These are phyloP conservation scores for Hymenoscyphus albidus DNA, from an alignment of 2,329 filamentous ascomycete genomes.

Conservation along the genomic window DNA sequence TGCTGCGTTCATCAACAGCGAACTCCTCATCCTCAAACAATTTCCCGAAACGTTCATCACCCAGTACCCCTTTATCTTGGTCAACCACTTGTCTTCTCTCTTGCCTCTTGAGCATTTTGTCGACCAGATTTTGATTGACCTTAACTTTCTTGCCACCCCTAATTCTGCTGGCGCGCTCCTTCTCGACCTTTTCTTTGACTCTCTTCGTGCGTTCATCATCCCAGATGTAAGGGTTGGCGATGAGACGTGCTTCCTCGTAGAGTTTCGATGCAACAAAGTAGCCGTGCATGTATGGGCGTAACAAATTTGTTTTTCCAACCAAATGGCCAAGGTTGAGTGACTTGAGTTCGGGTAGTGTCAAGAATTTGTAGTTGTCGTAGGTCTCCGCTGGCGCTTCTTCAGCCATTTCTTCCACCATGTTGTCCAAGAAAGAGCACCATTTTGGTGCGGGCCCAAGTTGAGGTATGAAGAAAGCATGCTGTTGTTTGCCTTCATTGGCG, in stretches of 20 bases:
- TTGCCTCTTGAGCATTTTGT: constrained; percentile 66
- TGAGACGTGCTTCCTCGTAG: constrained; percentile 90
- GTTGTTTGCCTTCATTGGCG: constrained; percentile 92
- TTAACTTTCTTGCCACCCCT: constrained; percentile 95
- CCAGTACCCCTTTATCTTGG: constrained; percentile 63
- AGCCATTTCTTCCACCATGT: constrained; percentile 97
- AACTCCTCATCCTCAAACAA: constrained; percentile 94
- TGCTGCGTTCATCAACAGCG: constrained; percentile 80
- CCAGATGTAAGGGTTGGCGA: constrained; percentile 90
- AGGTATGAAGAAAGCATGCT: constrained; percentile 92
- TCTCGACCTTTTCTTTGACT: constrained; percentile 92
- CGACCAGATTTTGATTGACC: constrained; percentile 80
- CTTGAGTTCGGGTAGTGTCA: constrained; percentile 82
- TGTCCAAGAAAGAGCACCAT: constrained; percentile 97
- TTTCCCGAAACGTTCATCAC: constrained; percentile 80
- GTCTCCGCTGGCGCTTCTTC: constrained; percentile 74
- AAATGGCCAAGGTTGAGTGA: constrained; percentile 83
- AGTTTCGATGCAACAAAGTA: constrained; percentile 95
- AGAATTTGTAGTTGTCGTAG: constrained; percentile 99
- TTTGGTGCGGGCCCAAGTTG: constrained; percentile 88
- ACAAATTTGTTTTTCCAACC: constrained; percentile 81
- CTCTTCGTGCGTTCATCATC: constrained; percentile 89
- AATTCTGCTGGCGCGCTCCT: constrained; percentile 92
- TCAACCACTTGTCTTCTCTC: constrained; percentile 57
- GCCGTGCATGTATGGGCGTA: constrained; percentile 97